Base-by-base conservation (phyloP, 1,139 yeast species). In the Protomyces gravidus region DNA sequence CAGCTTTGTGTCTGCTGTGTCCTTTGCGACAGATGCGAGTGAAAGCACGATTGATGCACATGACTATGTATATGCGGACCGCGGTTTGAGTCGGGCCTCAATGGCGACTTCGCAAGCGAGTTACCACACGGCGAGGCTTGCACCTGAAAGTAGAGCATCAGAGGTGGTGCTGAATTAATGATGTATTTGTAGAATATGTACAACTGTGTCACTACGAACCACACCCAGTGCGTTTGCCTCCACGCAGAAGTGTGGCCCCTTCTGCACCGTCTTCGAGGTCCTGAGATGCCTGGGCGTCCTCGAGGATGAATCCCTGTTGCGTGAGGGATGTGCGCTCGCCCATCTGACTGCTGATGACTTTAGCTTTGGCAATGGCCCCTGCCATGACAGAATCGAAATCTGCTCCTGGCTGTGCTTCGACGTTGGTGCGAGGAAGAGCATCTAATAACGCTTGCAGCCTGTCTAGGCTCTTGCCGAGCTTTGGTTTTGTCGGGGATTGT, bases 301-400 rank as follows among this genome's bases (percentile, higher is more conserved):
- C 58, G 7, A 30, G 9, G 1, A 53, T n/a, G 27, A 53, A 6
- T 4, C 58, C 58, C 33, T 53, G 58, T 19, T 36, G 47, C 19
- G 48, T 21, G 5, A 53, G 27, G 11, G 28, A 46, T 9, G 30
- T 51, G 17, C 48, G 30, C 48, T 55, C 59, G 11, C 75, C 56
- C 11, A 67, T 39, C n/a, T 67, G 58, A 1, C 71, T 61, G 23
- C 60, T 61, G 13, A 71, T 62, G 5, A 71, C 68, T 48, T 69
- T 70, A 23, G 70, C 69, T 58, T 70, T 68, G 11, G 71, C 69
- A 53, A 65, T 67, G 15, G 73, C 70, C 60, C 67, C 66, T 42
- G 69, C 68, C 53, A 70, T 53, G 21, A 66, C 61, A 11, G 64
- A 65, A 45, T 70, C 74, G 33, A 67, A 70, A 21, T 65, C 66